Evolutionary conservation across 768 basidiomycete species (phyloP).

Genomic region (Daedaleopsis nitida): DNA sequence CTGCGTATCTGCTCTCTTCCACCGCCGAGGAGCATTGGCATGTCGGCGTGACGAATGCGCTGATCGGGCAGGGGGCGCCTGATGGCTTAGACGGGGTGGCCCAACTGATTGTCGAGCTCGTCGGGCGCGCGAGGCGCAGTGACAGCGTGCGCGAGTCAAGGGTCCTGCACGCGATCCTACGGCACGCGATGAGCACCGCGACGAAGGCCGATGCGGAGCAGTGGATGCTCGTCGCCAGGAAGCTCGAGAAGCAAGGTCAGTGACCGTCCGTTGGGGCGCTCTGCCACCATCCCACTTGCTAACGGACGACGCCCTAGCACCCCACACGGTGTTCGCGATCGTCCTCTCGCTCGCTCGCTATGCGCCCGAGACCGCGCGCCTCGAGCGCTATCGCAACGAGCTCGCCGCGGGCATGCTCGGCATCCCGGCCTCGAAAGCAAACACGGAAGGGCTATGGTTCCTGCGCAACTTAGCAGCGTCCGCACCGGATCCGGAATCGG

Average conservation of each 20-base stretch:
- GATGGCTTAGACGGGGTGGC: conserved; percentile 28
- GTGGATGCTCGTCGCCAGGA: conserved; percentile 76
- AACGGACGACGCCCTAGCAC: conserved; percentile 47
- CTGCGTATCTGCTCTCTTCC: conserved; percentile 64
- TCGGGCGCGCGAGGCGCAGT: conserved; percentile 32
- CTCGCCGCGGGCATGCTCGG: conserved; percentile 80
- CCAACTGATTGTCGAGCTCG: conserved; percentile 36
- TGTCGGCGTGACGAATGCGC: conserved; percentile 37
- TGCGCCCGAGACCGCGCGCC: conserved; percentile 66
- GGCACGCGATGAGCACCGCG: conserved; percentile 58
- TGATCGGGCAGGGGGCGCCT: conserved; percentile 31
- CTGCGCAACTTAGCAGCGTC: conserved; percentile 70
- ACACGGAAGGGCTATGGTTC: conserved; percentile 65
- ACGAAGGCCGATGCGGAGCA: conserved; percentile 67
- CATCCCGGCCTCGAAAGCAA: conserved; percentile 61
- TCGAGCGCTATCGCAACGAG: conserved; percentile 87
- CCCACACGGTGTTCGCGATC: conserved; percentile 68
- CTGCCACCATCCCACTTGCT: neutral
- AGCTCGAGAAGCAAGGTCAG: conserved; percentile 63
- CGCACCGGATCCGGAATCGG: conserved; percentile 79
- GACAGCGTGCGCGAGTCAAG: conserved; percentile 60
- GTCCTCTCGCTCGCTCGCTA: conserved; percentile 58
- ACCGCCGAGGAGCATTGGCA: conserved; percentile 55
- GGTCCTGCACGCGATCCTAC: conserved; percentile 61
- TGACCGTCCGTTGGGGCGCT: conserved; percentile 2